Evolutionary conservation across 768 basidiomycete species (phyloP), one percentile per base, ranked within the genome.

Genomic region (Mycena rebaudengoi): DNA sequence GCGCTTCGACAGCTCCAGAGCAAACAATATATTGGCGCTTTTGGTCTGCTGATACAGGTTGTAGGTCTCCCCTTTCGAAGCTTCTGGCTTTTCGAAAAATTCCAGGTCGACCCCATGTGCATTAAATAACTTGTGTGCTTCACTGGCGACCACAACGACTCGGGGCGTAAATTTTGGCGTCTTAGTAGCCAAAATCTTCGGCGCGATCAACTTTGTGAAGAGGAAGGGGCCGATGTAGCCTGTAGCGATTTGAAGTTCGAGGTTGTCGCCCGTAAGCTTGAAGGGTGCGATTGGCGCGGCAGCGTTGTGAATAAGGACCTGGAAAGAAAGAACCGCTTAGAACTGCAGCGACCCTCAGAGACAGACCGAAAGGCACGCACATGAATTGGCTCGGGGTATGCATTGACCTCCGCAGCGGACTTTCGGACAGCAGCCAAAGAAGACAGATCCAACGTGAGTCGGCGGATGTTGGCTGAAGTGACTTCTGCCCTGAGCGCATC

Each of bases 361-460:
- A n/a, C n/a, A n/a, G n/a, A n/a, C n/a, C n/a, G n/a, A n/a, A n/a
- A n/a, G n/a, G n/a, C n/a, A n/a, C n/a, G n/a, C n/a, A n/a, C n/a
- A n/a, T n/a, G n/a, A n/a, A n/a, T n/a, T n/a, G 52, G 52, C 25
- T 53, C 52, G 8, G 52, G 33, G 25, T 53, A 53, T 10, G 52
- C 37, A 26, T 53, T 53, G 14, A 53, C 52, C 14, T 39, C 52
- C 5, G 35, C 52, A 1, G 52, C 52, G 16, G 52, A 35, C 37
- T 40, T 53, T 5, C 35, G 35, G 4, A 53, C 37, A 12, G 37
- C 52, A 3, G 52, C 39, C 2, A 53, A 39, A 18, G 52, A 53
- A 6, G 52, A 40, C 23, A 53, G 35, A 29, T 53, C 52, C 14
- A 53, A 39, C 10, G 29, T 23, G 25, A 53, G 52, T 1, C 20